phyloP scores from a whole-genome alignment of 106 monocot genomes.

The Xerophyta viscosa region DNA sequence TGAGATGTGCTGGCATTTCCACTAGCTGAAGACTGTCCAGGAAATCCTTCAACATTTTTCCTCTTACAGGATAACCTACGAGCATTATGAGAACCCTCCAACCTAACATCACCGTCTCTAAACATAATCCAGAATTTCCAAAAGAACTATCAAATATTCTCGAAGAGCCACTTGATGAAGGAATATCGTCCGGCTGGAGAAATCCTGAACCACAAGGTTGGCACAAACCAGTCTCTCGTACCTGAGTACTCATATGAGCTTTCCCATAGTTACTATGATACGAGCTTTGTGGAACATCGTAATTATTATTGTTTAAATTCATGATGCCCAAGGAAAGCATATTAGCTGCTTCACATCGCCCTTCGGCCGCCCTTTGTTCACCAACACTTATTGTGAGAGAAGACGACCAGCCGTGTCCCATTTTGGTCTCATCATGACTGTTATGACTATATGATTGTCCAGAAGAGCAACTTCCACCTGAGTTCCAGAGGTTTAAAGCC shows the following conservation, averaged over 20 bases:
- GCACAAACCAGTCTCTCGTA: conserved; percentile 9
- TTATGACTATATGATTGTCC: conserved; percentile 2
- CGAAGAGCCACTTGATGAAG: conserved; percentile 14
- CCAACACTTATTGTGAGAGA: conserved; percentile 4
- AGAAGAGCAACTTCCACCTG: conserved; percentile 8
- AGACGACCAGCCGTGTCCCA: conserved; percentile 14
- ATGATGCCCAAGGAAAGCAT: conserved; percentile 17
- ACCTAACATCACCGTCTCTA: conserved; percentile 11
- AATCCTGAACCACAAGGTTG: conserved; percentile 8
- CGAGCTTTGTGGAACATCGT: conserved; percentile 7
- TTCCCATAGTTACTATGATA: conserved; percentile 6
- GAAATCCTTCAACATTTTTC: conserved; percentile 38
- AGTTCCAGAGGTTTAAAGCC: conserved; percentile 10
- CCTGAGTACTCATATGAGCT: conserved; percentile 1
- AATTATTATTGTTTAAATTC: conserved; percentile 26
- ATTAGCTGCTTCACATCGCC: conserved; percentile 16
- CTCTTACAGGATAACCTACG: conserved; percentile 43
- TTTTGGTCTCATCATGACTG: conserved; percentile 12
- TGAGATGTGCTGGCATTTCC: conserved; percentile 16
- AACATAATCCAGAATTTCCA: conserved; percentile 6
- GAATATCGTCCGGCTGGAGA: conserved; percentile 2
- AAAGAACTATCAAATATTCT: conserved; percentile 13
- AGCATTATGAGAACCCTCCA: conserved; percentile 16
- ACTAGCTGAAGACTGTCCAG: conserved; percentile 35
- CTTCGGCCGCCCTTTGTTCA: conserved; percentile 14